Evolutionary conservation across 2,329 filamentous ascomycete species (phyloP), one percentile per base, ranked within the genome.

Genomic region (Bipolaris cookei): DNA sequence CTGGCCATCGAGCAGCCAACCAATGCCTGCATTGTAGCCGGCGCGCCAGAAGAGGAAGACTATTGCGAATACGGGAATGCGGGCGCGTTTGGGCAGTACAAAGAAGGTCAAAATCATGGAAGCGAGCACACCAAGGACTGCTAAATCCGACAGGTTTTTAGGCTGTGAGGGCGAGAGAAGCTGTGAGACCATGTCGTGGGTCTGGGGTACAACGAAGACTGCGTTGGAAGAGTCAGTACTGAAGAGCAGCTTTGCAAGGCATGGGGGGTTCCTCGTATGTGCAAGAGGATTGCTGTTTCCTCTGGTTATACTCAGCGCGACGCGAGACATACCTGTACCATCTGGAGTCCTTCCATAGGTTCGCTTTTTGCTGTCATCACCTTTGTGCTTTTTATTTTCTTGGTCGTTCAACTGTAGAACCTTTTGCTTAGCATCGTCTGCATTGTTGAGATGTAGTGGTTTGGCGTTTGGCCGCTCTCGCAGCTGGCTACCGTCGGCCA

Each of bases 171-270:
- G 95, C 69, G 96, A 95, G 68, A 99, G 87, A 53, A 99, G 85
- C 80, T 98, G 95, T 49, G 94, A 96, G 68, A 99, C 94, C 95
- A 99, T 98, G 80, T 99, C 95, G 82, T 97, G 92, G 54, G 95
- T 99, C 61, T 92, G 89, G 45, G 95, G 95, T 52, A 99, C 95
- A 56, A 92, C 90, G 75, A 99, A 99, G 70, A 97, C 95, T 98
- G 71, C 45, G 45, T 13, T 7, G 13, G 30, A 16, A 18, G 46
- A 43, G 59, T 74, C 55, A 71, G 68, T 56, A 56, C 41, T 45
- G 52, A 44, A 56, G 28, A 46, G 4, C n/a, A 30, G 10, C 18
- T 13, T 13, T 25, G 28, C n/a, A 34, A 21, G 13, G 13, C 18
- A 2, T 7, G 43, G 30, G 4, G 11, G 35, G 32, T 16, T 28